Percentiles rank a stretch among this genome's conserved stretches.
phyloP scores from a whole-genome alignment of 768 basidiomycete species.

The Chalciporus chontae region DNA sequence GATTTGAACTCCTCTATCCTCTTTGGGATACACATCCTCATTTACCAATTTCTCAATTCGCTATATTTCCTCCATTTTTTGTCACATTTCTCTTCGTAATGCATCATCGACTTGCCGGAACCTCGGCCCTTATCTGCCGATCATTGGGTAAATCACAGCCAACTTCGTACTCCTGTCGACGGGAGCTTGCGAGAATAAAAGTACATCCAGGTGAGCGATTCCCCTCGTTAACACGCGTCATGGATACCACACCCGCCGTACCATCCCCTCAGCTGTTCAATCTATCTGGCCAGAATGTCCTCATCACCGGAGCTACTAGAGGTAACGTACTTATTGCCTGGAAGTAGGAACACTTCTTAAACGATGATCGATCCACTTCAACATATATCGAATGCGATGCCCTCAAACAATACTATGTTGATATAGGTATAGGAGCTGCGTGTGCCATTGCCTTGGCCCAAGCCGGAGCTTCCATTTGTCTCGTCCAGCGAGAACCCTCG shows the following conservation, averaged over 20 bases:
- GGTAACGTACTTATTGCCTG: slow-evolving; percentile 43
- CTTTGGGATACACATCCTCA: slow-evolving; percentile 17
- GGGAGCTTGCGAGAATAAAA: slow-evolving; percentile 19
- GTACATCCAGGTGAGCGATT: slow-evolving; percentile 9
- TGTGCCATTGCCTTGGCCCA: slow-evolving; percentile 54
- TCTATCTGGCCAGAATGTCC: slow-evolving; percentile 61
- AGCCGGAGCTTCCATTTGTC: slow-evolving; percentile 49
- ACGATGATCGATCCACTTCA: slow-evolving; percentile 10
- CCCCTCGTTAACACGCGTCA: slow-evolving; percentile 18
- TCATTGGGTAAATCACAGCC: slow-evolving; percentile 28
- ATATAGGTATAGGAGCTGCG: slow-evolving; percentile 51
- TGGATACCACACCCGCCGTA: slow-evolving; percentile 52
- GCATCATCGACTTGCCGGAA: slow-evolving; percentile 9
- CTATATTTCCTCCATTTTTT: slow-evolving; percentile 9
- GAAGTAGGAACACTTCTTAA: slow-evolving; percentile 7
- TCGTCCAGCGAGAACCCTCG: slow-evolving; percentile 44
- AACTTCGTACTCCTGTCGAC: neutral
- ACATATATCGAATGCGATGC: slow-evolving; percentile 10
- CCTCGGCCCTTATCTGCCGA: slow-evolving; percentile 29
- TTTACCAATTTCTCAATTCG: slow-evolving; percentile 13
- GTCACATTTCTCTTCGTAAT: slow-evolving; percentile 5
- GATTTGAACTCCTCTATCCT: slow-evolving; percentile 22
- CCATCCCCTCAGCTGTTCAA: slow-evolving; percentile 60
- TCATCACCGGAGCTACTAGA: slow-evolving; percentile 79
- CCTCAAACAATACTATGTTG: slow-evolving; percentile 7